phyloP scores from a whole-genome alignment of 2,329 filamentous ascomycete genomes.

The Penicillium sp. region DNA sequence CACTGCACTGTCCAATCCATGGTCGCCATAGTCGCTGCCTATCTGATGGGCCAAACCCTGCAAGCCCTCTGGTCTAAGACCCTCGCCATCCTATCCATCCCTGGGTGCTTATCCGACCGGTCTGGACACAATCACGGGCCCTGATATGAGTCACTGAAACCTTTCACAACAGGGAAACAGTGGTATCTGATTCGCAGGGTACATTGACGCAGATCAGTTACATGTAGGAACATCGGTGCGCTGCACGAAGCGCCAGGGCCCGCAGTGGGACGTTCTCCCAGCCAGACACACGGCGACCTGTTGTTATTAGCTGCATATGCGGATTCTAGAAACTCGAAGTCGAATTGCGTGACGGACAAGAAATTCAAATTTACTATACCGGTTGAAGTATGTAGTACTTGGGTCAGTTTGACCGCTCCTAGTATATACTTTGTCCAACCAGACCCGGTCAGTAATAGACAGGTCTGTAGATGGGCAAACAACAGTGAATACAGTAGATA shows the following conservation, averaged over 20 bases:
- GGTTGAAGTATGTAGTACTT: neutral
- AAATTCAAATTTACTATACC: slow-evolving; percentile 3
- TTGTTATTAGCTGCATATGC: slow-evolving; percentile 8
- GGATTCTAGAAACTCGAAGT: slow-evolving; percentile 20
- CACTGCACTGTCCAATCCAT: neutral
- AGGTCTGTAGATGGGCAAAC: too few relatives aligned
- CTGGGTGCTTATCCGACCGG: neutral
- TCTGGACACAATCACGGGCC: slow-evolving; percentile 1
- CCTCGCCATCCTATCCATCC: neutral
- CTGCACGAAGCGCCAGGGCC: slow-evolving; percentile 7
- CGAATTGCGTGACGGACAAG: slow-evolving; percentile 14
- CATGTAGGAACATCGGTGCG: neutral
- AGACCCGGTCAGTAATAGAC: too few relatives aligned
- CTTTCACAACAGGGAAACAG: neutral
- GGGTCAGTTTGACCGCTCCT: slow-evolving; percentile 7
- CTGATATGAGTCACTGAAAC: neutral
- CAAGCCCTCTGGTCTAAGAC: neutral
- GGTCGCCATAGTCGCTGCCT: neutral
- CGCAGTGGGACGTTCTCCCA: slow-evolving; percentile 13
- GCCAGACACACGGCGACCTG: slow-evolving; percentile 7
- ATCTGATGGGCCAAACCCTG: slow-evolving; percentile 4
- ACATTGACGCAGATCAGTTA: slow-evolving; percentile 14
- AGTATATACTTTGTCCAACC: neutral
- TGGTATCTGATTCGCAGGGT: neutral
- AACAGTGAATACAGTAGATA: too few relatives aligned